Conservation (phyloP, 2,329 filamentous ascomycete genomes). For the Botrytis fabae region DNA sequence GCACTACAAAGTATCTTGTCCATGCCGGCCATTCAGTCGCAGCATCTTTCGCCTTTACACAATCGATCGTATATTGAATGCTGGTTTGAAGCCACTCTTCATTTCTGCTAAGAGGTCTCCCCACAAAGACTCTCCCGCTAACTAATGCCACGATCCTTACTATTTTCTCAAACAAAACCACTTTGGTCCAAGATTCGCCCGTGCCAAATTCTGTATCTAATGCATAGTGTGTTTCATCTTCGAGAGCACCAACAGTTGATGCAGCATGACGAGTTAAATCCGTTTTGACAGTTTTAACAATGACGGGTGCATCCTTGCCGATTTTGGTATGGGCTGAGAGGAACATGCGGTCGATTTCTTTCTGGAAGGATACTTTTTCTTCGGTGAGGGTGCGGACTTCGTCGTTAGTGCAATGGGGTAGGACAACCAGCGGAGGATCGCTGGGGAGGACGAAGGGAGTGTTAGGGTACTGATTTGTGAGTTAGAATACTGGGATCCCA, state of each 20-base stretch:
- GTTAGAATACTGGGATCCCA: neutral
- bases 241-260: slow-evolving; percentile 27
- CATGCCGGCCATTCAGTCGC: neutral
- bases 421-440: neutral
- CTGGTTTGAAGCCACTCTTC: slow-evolving; percentile 12
- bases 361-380: neutral
- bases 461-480: slow-evolving; percentile 1
- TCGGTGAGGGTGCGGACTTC: neutral
- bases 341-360: neutral
- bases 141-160: neutral
- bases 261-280: slow-evolving; percentile 34
- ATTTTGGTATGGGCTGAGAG: neutral
- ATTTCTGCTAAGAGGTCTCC: slow-evolving; percentile 11
- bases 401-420: neutral
- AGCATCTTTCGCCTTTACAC: neutral
- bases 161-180: neutral
- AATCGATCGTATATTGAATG: neutral
- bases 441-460: neutral
- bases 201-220: slow-evolving; percentile 33
- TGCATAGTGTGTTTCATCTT: slow-evolving; percentile 35
- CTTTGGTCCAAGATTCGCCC: slow-evolving; percentile 31
- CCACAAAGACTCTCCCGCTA: slow-evolving; percentile 18
- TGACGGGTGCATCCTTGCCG: neutral
- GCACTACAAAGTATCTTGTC: neutral
- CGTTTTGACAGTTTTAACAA: slow-evolving; percentile 30